phyloP scores from a whole-genome alignment of 2,329 filamentous ascomycete species.

The Acrodontium crateriforme region DNA sequence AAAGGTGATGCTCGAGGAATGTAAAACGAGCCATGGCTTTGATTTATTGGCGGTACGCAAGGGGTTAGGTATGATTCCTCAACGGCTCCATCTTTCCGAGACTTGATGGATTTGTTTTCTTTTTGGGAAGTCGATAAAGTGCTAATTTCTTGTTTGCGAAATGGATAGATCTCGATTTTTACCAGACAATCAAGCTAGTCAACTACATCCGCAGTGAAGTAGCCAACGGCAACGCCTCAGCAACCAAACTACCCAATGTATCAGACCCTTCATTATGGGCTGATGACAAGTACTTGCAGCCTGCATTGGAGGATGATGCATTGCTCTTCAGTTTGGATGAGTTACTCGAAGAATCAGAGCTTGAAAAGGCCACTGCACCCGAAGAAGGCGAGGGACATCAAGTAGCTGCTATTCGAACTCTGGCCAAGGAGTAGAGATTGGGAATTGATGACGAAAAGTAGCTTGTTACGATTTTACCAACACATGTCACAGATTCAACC shows the following conservation, averaged over 20 bases:
- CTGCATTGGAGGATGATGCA: constrained; percentile 77
- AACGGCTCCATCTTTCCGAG: too few relatives aligned
- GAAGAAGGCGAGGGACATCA: too few relatives aligned
- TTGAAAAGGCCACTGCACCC: too few relatives aligned
- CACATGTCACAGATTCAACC: too few relatives aligned
- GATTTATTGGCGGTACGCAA: constrained; percentile 25
- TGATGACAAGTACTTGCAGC: constrained; percentile 71
- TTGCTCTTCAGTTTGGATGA: constrained; percentile 81
- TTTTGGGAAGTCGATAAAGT: background rate
- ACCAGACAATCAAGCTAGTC: constrained; percentile 30
- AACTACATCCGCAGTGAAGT: constrained; percentile 36
- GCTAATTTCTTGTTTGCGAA: background rate
- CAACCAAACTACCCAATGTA: constrained; percentile 33
- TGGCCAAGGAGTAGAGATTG: too few relatives aligned
- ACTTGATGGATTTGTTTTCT: constrained; percentile 22
- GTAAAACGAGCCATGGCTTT: constrained; percentile 24
- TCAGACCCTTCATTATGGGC: constrained; percentile 50
- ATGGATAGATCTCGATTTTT: constrained; percentile 31
- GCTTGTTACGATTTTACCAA: too few relatives aligned
- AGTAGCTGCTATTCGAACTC: too few relatives aligned
- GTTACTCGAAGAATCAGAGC: constrained; percentile 31
- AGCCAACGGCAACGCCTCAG: constrained; percentile 18
- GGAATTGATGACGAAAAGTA: too few relatives aligned
- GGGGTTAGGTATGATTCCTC: too few relatives aligned
- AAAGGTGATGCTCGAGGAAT: constrained; percentile 25